phyloP scores from a whole-genome alignment of 768 basidiomycete genomes.

The Amanita subjunquillea region DNA sequence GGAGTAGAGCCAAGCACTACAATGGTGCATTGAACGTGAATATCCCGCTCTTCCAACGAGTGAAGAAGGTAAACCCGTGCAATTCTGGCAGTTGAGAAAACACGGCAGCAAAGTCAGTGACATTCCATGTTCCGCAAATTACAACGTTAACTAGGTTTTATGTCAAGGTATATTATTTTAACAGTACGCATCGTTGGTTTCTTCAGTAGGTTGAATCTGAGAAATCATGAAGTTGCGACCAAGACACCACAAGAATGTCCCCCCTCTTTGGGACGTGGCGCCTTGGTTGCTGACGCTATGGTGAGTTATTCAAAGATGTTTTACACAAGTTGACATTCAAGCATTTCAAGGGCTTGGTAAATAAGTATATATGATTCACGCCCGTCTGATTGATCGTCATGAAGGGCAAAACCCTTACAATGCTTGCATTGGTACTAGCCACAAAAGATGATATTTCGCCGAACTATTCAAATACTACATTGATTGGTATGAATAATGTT shows the following conservation, averaged over 20 bases:
- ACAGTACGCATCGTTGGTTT: conserved; percentile 31
- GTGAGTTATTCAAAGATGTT: conserved; percentile 19
- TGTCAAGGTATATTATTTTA: conserved; percentile 55
- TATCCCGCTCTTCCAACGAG: conserved; percentile 64
- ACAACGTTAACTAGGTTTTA: neutral
- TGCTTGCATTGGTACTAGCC: conserved; percentile 71
- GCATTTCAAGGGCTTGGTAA: conserved; percentile 31
- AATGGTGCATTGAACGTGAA: conserved; percentile 80
- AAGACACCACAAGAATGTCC: conserved; percentile 59
- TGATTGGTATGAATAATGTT: conserved; percentile 50
- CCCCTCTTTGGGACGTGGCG: conserved; percentile 73
- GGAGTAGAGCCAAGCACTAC: conserved; percentile 64
- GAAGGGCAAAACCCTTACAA: conserved; percentile 86
- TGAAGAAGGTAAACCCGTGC: conserved; percentile 64
- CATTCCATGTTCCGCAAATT: neutral
- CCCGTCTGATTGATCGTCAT: conserved; percentile 1
- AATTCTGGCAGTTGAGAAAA: conserved; percentile 79
- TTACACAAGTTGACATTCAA: neutral
- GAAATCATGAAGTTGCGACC: conserved; percentile 51
- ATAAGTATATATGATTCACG: neutral
- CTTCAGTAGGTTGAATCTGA: neutral
- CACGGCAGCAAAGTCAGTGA: conserved; percentile 39
- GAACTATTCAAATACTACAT: conserved; percentile 55
- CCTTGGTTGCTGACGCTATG: conserved; percentile 87
- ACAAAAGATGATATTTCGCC: conserved; percentile 56